Percentiles rank a stretch among this genome's conserved stretches.
These are phyloP conservation scores for Blumeriella jaapii DNA, from an alignment of 2,329 filamentous ascomycete species.

Conservation along the genomic window DNA sequence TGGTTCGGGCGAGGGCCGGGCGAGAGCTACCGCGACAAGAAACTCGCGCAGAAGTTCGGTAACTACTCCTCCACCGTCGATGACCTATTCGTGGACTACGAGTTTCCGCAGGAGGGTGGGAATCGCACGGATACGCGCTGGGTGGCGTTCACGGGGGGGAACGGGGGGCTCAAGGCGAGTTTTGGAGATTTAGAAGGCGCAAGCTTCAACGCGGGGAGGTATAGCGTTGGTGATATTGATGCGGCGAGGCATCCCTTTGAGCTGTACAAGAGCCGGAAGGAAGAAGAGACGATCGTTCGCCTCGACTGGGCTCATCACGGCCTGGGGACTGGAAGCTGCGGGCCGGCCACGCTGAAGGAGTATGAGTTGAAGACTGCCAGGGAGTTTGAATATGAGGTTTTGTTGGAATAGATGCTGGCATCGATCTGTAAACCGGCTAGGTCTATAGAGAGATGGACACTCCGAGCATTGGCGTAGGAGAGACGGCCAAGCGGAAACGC, in stretches of 20 bases:
- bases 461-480: too few species aligned
- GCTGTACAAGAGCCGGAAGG: slow-evolving; percentile 33
- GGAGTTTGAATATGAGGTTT: slow-evolving; percentile 19
- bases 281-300: slow-evolving; percentile 44
- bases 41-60: slow-evolving; percentile 46
- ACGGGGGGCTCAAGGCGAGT: slow-evolving; percentile 25
- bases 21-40: slow-evolving; percentile 58
- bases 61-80: slow-evolving; percentile 38
- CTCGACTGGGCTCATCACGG: slow-evolving; percentile 53
- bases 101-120: slow-evolving; percentile 56
- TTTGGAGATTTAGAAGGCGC: slow-evolving; percentile 30
- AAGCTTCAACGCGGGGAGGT: slow-evolving; percentile 46
- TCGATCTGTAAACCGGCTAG: too few species aligned
- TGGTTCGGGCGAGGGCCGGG: slow-evolving; percentile 60
- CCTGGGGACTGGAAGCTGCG: slow-evolving; percentile 50
- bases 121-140: slow-evolving; percentile 54
- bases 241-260: slow-evolving; percentile 48
- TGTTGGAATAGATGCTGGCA: slow-evolving; percentile 13
- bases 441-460: too few species aligned
- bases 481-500: too few species aligned
- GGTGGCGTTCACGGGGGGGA: slow-evolving; percentile 35
- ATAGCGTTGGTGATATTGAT: slow-evolving; percentile 41
- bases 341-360: slow-evolving; percentile 40
- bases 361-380: slow-evolving; percentile 33
- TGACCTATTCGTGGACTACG: slow-evolving; percentile 47